phyloP scores from a whole-genome alignment of 108 stramenopile species.

The Bacterosira constricta region DNA sequence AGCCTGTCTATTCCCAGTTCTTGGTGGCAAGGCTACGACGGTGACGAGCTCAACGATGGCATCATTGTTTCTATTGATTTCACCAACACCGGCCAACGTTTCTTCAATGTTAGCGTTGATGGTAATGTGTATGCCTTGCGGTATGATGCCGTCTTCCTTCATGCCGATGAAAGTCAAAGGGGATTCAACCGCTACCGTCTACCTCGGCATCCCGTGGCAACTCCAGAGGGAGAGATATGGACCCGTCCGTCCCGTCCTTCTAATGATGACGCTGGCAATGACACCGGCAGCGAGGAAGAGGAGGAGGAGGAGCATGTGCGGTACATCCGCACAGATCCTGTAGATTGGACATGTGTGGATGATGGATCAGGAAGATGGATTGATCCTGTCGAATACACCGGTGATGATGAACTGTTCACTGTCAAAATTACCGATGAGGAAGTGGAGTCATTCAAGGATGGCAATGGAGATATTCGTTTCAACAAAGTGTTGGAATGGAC shows the following conservation, averaged over 20 bases:
- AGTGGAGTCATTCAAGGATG: background rate
- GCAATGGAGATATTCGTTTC: constrained; percentile 1
- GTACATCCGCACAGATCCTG: too few relatives aligned
- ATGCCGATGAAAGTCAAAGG: background rate
- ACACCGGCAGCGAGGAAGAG: background rate
- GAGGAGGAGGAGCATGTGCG: background rate
- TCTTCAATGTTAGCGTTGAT: background rate
- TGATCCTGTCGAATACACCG: background rate
- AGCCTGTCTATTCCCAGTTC: background rate
- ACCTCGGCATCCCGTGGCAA: background rate
- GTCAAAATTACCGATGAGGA: background rate
- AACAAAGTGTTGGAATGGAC: background rate
- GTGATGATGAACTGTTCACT: background rate
- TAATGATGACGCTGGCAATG: background rate
- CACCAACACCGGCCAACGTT: background rate
- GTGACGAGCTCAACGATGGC: background rate
- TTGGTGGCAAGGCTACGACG: background rate
- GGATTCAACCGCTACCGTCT: background rate
- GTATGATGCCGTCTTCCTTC: background rate
- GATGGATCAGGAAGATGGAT: too few relatives aligned
- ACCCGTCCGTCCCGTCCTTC: too few relatives aligned
- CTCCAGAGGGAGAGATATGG: too few relatives aligned
- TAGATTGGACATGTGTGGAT: too few relatives aligned
- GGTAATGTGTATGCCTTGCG: background rate
- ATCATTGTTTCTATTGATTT: background rate